Percentiles rank a stretch among this genome's conserved stretches.
phyloP scores from a whole-genome alignment of 1,139 yeast species.

The Geotrichum restrictum region DNA sequence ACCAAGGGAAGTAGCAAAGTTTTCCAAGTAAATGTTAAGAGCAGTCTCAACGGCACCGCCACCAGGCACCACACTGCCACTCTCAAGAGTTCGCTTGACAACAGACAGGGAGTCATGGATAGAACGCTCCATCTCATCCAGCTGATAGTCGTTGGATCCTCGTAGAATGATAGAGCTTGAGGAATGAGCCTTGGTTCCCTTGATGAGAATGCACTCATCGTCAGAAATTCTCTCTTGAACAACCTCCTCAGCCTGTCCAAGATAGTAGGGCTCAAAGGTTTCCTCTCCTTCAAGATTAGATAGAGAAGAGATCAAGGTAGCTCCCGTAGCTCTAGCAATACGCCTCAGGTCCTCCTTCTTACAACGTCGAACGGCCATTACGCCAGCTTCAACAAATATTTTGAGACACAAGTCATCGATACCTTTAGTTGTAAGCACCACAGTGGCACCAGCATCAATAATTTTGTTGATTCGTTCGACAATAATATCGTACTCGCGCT shows the following conservation, averaged over 20 bases:
- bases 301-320: slow-evolving; percentile 79
- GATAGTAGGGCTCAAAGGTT: slow-evolving; percentile 79
- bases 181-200: slow-evolving; percentile 91
- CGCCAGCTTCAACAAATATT: slow-evolving; percentile 91
- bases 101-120: slow-evolving; percentile 91
- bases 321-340: slow-evolving; percentile 98
- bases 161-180: slow-evolving; percentile 88
- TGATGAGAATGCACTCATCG: slow-evolving; percentile 92
- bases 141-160: slow-evolving; percentile 92
- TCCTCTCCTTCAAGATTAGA: slow-evolving; percentile 97
- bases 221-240: slow-evolving; percentile 88
- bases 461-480: slow-evolving; percentile 85
- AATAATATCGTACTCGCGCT: slow-evolving; percentile 88
- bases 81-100: slow-evolving; percentile 92
- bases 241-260: slow-evolving; percentile 92
- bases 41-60: slow-evolving; percentile 99
- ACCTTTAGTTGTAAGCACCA: slow-evolving; percentile 93
- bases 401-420: slow-evolving; percentile 95
- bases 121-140: slow-evolving; percentile 98
- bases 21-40: slow-evolving; percentile 87
- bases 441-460: slow-evolving; percentile 91
- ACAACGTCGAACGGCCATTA: slow-evolving; percentile 97
- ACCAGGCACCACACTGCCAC: slow-evolving; percentile 94
- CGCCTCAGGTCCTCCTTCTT: slow-evolving; percentile 94
- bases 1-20: slow-evolving; percentile 96